Evolutionary conservation across 2,329 filamentous ascomycete genomes (phyloP).

Genomic region (Xylaria sp.): DNA sequence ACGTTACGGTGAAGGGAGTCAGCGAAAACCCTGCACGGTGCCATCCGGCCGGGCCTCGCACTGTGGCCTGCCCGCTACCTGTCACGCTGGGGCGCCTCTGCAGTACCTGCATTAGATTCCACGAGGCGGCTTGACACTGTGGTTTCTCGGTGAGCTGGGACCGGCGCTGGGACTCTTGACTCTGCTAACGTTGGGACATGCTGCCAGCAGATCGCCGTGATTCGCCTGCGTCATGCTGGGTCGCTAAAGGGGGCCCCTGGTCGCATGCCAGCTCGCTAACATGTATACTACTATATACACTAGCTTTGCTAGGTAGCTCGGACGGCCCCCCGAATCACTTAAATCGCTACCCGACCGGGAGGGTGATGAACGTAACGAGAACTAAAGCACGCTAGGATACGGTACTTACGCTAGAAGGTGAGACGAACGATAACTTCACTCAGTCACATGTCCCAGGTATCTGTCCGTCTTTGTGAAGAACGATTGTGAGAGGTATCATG

Average conservation of each 20-base stretch:
- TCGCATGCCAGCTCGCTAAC: slow-evolving; percentile 16
- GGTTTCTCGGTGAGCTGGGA: slow-evolving; percentile 44
- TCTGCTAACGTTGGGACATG: slow-evolving; percentile 10
- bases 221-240: slow-evolving; percentile 42
- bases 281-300: background rate
- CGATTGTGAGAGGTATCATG: slow-evolving; percentile 8
- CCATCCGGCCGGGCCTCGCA: background rate
- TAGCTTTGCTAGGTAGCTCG: slow-evolving; percentile 4
- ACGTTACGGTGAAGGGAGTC: slow-evolving; percentile 32
- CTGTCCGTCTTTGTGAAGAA: background rate
- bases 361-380: slow-evolving; percentile 14
- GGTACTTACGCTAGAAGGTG: background rate
- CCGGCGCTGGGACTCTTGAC: background rate
- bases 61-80: slow-evolving; percentile 24
- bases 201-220: slow-evolving; percentile 33
- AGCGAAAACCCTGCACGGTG: slow-evolving; percentile 31
- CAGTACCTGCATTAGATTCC: slow-evolving; percentile 50
- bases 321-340: slow-evolving; percentile 15
- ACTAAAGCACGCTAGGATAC: background rate
- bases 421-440: slow-evolving; percentile 2
- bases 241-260: slow-evolving; percentile 23
- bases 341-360: slow-evolving; percentile 34
- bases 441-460: background rate
- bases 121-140: slow-evolving; percentile 45
- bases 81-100: slow-evolving; percentile 14